A percentile compares a stretch with the other conserved stretches of the same genome.
Conservation (phyloP, 2,329 filamentous ascomycete genomes). For the Cytospora piceicola region DNA sequence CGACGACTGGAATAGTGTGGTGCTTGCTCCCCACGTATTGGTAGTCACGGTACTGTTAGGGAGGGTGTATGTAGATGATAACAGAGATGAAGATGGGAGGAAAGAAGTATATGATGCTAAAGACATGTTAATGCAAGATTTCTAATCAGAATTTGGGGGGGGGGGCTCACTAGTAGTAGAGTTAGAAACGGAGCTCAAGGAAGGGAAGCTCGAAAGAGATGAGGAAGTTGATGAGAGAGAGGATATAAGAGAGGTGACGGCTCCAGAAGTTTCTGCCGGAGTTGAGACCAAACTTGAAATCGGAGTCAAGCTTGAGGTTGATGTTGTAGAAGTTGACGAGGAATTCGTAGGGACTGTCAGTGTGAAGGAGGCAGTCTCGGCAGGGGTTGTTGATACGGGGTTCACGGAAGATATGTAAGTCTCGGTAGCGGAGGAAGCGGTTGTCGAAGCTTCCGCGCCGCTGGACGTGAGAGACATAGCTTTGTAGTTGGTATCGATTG, state of each 20-base stretch:
- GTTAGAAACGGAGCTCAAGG: slow-evolving; percentile 29
- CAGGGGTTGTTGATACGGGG: slow-evolving; percentile 16
- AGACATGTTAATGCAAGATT: background rate
- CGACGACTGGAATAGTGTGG: slow-evolving; percentile 10
- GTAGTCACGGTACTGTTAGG: slow-evolving; percentile 17
- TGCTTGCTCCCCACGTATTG: slow-evolving; percentile 18
- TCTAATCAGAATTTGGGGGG: background rate
- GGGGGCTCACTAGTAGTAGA: slow-evolving; percentile 30
- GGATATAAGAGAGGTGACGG: slow-evolving; percentile 28
- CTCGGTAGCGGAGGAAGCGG: slow-evolving; percentile 19
- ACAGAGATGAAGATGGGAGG: slow-evolving; percentile 7
- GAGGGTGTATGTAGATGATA: slow-evolving; percentile 21
- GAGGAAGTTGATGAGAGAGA: slow-evolving; percentile 24
- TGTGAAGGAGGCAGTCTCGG: slow-evolving; percentile 30
- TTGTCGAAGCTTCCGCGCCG: slow-evolving; percentile 20
- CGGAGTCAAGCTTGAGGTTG: too few relatives aligned
- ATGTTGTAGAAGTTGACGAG: slow-evolving; percentile 18
- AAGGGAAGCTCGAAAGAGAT: slow-evolving; percentile 21
- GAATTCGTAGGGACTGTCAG: slow-evolving; percentile 27
- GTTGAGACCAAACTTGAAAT: background rate
- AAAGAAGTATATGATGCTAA: slow-evolving; percentile 27
- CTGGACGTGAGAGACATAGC: slow-evolving; percentile 17
- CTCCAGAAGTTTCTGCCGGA: slow-evolving; percentile 25
- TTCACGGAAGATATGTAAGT: slow-evolving; percentile 21
- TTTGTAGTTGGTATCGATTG: slow-evolving; percentile 38